Evolutionary conservation across 2,329 filamentous ascomycete species (phyloP).

Genomic region (Coleophoma crateriformis): DNA sequence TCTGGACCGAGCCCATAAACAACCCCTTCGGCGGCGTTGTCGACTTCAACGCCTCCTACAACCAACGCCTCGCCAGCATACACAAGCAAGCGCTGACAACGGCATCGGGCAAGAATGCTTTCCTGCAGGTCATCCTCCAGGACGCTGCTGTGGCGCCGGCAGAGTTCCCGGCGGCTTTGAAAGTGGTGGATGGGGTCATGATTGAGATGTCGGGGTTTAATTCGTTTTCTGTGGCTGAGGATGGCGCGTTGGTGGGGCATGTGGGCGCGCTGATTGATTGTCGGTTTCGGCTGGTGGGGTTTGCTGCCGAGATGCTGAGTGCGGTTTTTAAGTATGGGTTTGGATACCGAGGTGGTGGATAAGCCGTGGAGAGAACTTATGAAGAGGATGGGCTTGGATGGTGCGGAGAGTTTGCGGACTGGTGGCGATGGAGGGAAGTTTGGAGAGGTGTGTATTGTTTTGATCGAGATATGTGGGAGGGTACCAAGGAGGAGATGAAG

Average conservation of each 20-base stretch:
- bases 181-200: constrained; percentile 3
- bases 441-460: constrained; percentile 3
- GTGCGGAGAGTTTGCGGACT: not conserved
- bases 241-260: constrained; percentile 3
- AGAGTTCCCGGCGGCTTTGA: not conserved
- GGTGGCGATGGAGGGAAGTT: not conserved
- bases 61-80: no score
- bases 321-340: constrained; percentile 17
- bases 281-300: constrained; percentile 13
- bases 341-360: constrained; percentile 12
- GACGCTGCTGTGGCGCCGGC: not conserved
- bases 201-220: constrained; percentile 7
- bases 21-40: constrained; percentile 6
- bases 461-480: constrained; percentile 8
- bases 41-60: not conserved
- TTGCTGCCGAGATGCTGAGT: constrained; percentile 15
- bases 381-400: constrained; percentile 1
- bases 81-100: not conserved
- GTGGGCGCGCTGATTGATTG: constrained; percentile 18
- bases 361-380: constrained; percentile 5
- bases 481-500: constrained; percentile 7
- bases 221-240: not conserved
- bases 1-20: constrained; percentile 9
- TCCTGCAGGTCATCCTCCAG: constrained; percentile 1
- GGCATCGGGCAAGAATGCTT: constrained; percentile 4